Percentiles rank a stretch among this genome's conserved stretches.
Evolutionary conservation across 179 eudicot species (phyloP).

Genomic region (Sideroxylon spinosum): DNA sequence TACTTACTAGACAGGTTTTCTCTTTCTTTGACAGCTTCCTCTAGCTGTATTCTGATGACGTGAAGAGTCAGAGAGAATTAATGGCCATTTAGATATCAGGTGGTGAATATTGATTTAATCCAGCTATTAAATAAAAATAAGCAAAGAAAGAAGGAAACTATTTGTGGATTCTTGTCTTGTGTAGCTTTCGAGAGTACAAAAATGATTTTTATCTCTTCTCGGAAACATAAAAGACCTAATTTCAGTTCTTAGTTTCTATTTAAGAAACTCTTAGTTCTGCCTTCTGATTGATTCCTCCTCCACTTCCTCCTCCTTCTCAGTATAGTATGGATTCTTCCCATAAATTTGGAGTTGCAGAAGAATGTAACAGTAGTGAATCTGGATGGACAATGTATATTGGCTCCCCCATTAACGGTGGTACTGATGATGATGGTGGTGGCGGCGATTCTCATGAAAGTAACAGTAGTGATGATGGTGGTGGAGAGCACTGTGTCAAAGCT

Average conservation of each 20-base stretch:
- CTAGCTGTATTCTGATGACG: conserved; percentile 27
- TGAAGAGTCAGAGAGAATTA: conserved; percentile 27
- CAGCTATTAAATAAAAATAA: conserved; percentile 19
- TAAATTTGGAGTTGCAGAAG: conserved; percentile 29
- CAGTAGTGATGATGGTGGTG: not conserved
- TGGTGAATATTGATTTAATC: conserved; percentile 18
- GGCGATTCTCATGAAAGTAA: not conserved
- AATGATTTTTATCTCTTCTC: conserved; percentile 4
- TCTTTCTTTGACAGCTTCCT: conserved; percentile 30
- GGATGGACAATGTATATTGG: conserved; percentile 63
- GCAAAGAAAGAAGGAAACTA: not conserved
- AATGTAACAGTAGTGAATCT: conserved; percentile 50
- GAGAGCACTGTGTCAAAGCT: not conserved
- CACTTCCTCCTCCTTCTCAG: not conserved
- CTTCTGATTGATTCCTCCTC: conserved; percentile 10
- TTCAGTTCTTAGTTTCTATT: not conserved
- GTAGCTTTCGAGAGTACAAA: conserved; percentile 19
- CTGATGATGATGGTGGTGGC: conserved; percentile 14
- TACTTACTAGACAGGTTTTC: conserved; percentile 1
- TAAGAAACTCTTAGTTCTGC: conserved; percentile 9
- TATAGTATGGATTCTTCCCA: conserved; percentile 29
- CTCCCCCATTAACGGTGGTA: conserved; percentile 28
- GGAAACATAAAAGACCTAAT: conserved; percentile 6
- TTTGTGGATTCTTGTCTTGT: conserved; percentile 12
- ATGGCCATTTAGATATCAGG: conserved; percentile 18